phyloP scores from a whole-genome alignment of 2,329 filamentous ascomycete species.

The Aspergillus ibericus region DNA sequence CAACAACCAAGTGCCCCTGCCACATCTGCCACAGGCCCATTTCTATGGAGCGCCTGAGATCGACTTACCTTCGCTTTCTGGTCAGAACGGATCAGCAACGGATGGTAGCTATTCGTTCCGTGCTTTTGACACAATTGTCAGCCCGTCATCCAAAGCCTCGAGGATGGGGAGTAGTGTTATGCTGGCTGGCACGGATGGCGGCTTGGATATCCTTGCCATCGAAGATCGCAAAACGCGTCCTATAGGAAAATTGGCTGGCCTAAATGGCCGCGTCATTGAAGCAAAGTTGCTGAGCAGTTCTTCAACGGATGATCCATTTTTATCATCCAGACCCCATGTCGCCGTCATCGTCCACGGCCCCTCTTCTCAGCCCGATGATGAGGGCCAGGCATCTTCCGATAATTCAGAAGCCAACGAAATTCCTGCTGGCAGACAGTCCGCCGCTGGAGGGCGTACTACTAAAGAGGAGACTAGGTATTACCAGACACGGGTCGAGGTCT shows the following conservation, averaged over 20 bases:
- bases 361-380: conserved; percentile 53
- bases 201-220: conserved; percentile 72
- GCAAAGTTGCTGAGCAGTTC: conserved; percentile 80
- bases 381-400: conserved; percentile 32
- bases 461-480: conserved; percentile 50
- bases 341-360: conserved; percentile 80
- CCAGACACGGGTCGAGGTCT: conserved; percentile 86
- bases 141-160: conserved; percentile 44
- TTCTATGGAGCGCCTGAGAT: conserved; percentile 75
- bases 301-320: conserved; percentile 52
- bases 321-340: conserved; percentile 68
- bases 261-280: conserved; percentile 75
- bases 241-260: conserved; percentile 69
- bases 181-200: conserved; percentile 76
- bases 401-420: conserved; percentile 39
- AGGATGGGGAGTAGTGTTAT: conserved; percentile 61
- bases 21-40: conserved; percentile 73
- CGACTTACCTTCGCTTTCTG: conserved; percentile 53
- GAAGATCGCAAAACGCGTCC: conserved; percentile 70
- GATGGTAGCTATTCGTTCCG: conserved; percentile 71
- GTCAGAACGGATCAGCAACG: conserved; percentile 20
- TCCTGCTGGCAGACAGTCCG: conserved; percentile 24
- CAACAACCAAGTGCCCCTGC: conserved; percentile 54
- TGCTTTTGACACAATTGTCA: conserved; percentile 70
- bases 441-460: conserved; percentile 22